Evolutionary conservation across 2,329 filamentous ascomycete species (phyloP).

Genomic region (Coniochaeta ligniaria): DNA sequence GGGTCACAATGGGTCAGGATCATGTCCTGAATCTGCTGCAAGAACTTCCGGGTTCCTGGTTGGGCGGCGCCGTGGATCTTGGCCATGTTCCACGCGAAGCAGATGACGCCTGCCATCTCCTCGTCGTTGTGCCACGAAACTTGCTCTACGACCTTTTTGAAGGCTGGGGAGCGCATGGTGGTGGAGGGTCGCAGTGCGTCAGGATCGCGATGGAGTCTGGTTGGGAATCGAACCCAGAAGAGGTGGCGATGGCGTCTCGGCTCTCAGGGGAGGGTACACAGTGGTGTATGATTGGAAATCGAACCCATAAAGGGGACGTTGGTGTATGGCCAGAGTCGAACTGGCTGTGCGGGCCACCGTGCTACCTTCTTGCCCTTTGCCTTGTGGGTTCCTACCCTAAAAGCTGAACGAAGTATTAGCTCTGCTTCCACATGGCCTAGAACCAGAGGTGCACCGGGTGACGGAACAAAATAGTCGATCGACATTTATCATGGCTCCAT

Average conservation of each 20-base stretch:
- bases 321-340: too few relatives aligned
- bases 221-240: too few relatives aligned
- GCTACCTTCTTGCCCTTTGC: too few relatives aligned
- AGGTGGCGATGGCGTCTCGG: too few relatives aligned
- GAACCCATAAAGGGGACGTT: too few relatives aligned
- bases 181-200: background rate
- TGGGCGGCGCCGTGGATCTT: background rate
- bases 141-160: background rate
- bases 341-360: too few relatives aligned
- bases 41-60: background rate
- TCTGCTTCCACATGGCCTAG: background rate
- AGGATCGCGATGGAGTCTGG: background rate
- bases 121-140: background rate
- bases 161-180: too few relatives aligned
- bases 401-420: background rate
- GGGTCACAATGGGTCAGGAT: background rate
- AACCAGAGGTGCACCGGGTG: background rate
- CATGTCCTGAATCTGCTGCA: background rate
- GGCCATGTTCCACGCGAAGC: background rate
- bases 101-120: background rate
- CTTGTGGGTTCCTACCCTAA: too few relatives aligned
- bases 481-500: background rate
- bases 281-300: too few relatives aligned
- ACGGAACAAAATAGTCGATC: background rate
- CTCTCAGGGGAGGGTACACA: too few relatives aligned